Conservation (phyloP, 768 basidiomycete genomes). For the Calvatia gigantea region DNA sequence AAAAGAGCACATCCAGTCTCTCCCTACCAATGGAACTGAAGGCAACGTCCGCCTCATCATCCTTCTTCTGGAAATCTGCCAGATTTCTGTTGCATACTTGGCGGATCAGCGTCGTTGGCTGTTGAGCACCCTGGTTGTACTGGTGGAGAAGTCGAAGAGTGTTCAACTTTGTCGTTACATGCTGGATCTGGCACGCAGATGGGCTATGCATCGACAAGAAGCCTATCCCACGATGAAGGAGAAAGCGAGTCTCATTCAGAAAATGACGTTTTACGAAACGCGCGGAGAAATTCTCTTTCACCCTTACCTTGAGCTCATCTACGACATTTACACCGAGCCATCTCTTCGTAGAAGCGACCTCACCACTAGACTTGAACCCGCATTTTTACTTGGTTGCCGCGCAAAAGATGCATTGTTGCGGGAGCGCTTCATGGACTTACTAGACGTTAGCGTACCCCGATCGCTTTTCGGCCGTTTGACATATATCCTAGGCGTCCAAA, state of each 20-base stretch:
- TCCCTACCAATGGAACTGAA: slow-evolving; percentile 50
- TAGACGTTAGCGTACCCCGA: slow-evolving; percentile 86
- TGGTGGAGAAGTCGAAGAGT: slow-evolving; percentile 91
- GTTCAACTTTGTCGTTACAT: slow-evolving; percentile 75
- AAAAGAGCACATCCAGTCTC: slow-evolving; percentile 78
- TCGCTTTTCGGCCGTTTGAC: slow-evolving; percentile 78
- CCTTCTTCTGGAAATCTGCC: slow-evolving; percentile 85
- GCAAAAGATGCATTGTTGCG: slow-evolving; percentile 76
- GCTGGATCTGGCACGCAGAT: slow-evolving; percentile 80
- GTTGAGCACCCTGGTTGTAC: slow-evolving; percentile 68
- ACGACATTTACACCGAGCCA: slow-evolving; percentile 92
- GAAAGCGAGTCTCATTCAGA: slow-evolving; percentile 84
- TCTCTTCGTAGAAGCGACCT: slow-evolving; percentile 85
- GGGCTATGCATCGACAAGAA: slow-evolving; percentile 87
- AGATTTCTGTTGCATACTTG: slow-evolving; percentile 73
- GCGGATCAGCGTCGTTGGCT: slow-evolving; percentile 85
- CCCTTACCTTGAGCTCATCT: slow-evolving; percentile 83
- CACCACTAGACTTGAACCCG: slow-evolving; percentile 87
- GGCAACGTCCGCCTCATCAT: slow-evolving; percentile 62
- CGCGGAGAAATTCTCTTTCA: slow-evolving; percentile 78
- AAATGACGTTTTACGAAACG: slow-evolving; percentile 82
- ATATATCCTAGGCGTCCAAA: slow-evolving; percentile 90
- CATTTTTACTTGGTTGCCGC: slow-evolving; percentile 90
- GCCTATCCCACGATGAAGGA: slow-evolving; percentile 92
- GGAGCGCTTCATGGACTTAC: slow-evolving; percentile 82